Percentiles rank a stretch among this genome's conserved stretches.
Evolutionary conservation across 768 basidiomycete species (phyloP).

Genomic region (Amanita fuliginea): DNA sequence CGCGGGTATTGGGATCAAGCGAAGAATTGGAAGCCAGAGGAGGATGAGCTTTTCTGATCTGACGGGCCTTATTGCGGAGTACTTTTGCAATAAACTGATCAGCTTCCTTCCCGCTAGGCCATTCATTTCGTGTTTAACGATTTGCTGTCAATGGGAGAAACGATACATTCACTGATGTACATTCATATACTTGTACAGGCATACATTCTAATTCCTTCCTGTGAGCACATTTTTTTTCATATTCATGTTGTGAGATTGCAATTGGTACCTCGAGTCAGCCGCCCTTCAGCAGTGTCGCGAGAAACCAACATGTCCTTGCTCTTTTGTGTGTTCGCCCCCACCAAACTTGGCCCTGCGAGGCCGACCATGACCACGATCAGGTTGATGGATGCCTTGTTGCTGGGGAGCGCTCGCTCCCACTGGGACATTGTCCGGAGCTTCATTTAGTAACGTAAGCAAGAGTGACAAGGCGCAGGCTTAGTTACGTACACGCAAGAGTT

Average conservation of each 20-base stretch:
- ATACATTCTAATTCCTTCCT: not conserved
- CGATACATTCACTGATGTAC: not conserved
- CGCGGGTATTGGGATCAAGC: constrained; percentile 92
- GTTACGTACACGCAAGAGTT: constrained; percentile 29
- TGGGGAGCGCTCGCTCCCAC: constrained; percentile 9
- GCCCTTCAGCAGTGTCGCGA: constrained; percentile 26
- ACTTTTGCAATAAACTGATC: not conserved
- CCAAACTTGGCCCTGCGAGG: constrained; percentile 30
- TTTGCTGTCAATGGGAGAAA: too few relatives aligned
- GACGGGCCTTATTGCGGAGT: not conserved
- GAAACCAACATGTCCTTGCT: constrained; percentile 22
- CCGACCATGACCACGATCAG: constrained; percentile 29
- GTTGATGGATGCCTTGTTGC: constrained; percentile 18
- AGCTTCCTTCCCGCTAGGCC: not conserved
- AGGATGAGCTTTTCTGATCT: constrained; percentile 56
- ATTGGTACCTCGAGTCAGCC: not conserved
- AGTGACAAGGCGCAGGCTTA: not conserved
- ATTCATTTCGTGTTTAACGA: too few relatives aligned
- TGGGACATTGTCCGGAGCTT: constrained; percentile 17
- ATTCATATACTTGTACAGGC: not conserved
- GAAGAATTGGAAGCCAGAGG: constrained; percentile 81
- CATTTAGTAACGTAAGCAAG: constrained; percentile 5
- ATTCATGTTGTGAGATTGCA: not conserved
- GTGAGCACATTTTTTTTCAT: not conserved
- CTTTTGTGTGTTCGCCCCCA: constrained; percentile 12